These are phyloP conservation scores for Physcia stellaris DNA, from an alignment of 495 filamentous ascomycete genomes.

Conservation along the genomic window DNA sequence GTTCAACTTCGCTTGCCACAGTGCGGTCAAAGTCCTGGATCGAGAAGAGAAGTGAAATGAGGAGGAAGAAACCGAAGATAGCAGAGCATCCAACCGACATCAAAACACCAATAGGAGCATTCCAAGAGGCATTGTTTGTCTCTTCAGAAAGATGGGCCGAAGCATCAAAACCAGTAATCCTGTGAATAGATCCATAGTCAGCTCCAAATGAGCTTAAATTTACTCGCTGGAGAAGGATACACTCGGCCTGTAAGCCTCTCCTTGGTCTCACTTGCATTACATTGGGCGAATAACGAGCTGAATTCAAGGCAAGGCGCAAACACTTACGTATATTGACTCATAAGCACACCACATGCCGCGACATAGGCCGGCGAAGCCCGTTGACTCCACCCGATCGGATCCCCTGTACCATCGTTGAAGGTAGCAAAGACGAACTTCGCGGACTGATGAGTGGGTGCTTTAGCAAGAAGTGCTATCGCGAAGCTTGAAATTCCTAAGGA, in stretches of 20 bases:
- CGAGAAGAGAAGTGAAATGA: slow-evolving; percentile 43
- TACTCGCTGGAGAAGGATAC: too few species aligned
- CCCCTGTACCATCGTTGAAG: slow-evolving; percentile 39
- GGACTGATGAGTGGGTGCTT: slow-evolving; percentile 45
- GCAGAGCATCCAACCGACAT: slow-evolving; percentile 43
- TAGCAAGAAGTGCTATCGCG: slow-evolving; percentile 44
- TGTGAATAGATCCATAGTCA: too few species aligned
- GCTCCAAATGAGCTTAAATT: too few species aligned
- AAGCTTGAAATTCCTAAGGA: slow-evolving; percentile 41
- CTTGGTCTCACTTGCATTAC: too few species aligned
- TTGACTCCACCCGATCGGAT: slow-evolving; percentile 32
- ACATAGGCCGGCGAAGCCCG: slow-evolving; percentile 42
- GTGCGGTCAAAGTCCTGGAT: slow-evolving; percentile 41
- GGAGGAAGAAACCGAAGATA: slow-evolving; percentile 49
- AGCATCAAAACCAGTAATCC: slow-evolving; percentile 35
- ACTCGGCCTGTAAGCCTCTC: too few species aligned
- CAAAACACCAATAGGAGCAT: slow-evolving; percentile 46
- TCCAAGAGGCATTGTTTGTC: slow-evolving; percentile 44
- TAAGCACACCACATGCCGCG: slow-evolving; percentile 37
- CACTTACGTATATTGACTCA: slow-evolving; percentile 46
- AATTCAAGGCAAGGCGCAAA: too few species aligned
- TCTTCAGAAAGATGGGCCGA: slow-evolving; percentile 47
- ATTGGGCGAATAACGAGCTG: too few species aligned
- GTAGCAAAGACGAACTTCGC: slow-evolving; percentile 47
- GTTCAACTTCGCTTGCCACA: slow-evolving; percentile 25